Base-by-base conservation (phyloP, 768 basidiomycete genomes). In the Tylopilus felleus region DNA sequence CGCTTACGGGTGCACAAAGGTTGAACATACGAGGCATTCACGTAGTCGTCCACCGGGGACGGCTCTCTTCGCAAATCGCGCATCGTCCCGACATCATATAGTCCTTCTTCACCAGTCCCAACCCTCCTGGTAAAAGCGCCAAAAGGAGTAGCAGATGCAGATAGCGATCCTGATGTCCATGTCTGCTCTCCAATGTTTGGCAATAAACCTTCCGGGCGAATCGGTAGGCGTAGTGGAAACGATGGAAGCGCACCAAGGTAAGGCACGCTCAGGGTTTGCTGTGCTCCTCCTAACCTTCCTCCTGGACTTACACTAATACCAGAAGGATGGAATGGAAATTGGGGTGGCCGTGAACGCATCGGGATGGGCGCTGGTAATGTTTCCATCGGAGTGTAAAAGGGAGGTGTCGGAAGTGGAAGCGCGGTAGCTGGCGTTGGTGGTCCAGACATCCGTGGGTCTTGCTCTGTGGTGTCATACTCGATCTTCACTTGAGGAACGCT, bases 1-100 rank as follows among this genome's bases (percentile, higher is more conserved):
- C 87, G 80, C 67, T 83, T 83, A 28, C 72, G 76, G 1, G 95
- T 95, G 3, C 87, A 86, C 19, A 92, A 72, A 3, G 95, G 93
- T 68, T 91, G 91, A 33, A 98, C 86, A 64, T 87, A 90, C 27
- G 93, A 96, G 10, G 96, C 96, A 66, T 98, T 98, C 70, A 98
- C 86, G 68, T 98, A 98, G 68, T 98, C 95, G 59, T 88, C 87
- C 39, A 80, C 81, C 29, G 84, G 81, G 19, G 70, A 67, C 3
- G 60, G 57, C 39, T 50, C 59, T 51, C 55, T 46, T 42, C 48
- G 61, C n/a, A 49, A 60, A 40, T 51, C 49, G 10, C 41, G 54
- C 5, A 33, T 60, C 22, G 33, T 28, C 29, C 44, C 42, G 8
- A 17, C 4, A 22, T 53, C 51, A 35, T 27, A 43, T 22, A 0